These are phyloP conservation scores for Myriosclerotinia duriaeana DNA, from an alignment of 2,329 filamentous ascomycete species.

Conservation along the genomic window DNA sequence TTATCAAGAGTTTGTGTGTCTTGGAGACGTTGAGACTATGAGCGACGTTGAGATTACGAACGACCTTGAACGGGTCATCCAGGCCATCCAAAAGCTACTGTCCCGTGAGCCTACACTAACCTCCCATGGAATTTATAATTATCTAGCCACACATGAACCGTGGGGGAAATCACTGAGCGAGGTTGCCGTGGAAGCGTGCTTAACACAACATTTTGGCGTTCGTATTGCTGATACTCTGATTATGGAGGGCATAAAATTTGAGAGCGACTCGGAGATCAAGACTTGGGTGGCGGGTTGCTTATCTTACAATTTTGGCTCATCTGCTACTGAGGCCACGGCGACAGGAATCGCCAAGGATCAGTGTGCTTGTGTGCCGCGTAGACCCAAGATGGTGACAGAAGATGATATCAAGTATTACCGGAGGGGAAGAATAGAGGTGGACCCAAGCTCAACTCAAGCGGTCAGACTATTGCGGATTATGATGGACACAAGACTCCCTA, in stretches of 20 bases:
- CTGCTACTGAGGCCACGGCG: neutral
- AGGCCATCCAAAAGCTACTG: neutral
- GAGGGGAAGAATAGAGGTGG: neutral
- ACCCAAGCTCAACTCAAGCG: neutral
- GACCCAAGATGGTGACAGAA: neutral
- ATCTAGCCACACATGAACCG: too few species aligned
- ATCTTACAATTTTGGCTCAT: too few species aligned
- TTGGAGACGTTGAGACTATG: too few species aligned
- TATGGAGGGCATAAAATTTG: neutral
- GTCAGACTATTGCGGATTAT: neutral
- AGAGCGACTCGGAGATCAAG: too few species aligned
- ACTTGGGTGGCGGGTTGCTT: too few species aligned
- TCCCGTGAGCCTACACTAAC: neutral
- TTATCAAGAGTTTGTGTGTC: too few species aligned
- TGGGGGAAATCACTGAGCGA: neutral
- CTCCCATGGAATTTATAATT: neutral
- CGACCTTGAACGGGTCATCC: neutral
- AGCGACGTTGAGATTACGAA: neutral
- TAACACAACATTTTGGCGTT: neutral
- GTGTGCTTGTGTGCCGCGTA: neutral
- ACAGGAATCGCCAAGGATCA: neutral
- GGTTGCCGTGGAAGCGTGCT: neutral
- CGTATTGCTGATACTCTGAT: neutral
- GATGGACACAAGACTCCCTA: neutral
- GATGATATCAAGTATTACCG: neutral